phyloP scores from a whole-genome alignment of 2,329 filamentous ascomycete genomes.

The Blastomyces percursus region DNA sequence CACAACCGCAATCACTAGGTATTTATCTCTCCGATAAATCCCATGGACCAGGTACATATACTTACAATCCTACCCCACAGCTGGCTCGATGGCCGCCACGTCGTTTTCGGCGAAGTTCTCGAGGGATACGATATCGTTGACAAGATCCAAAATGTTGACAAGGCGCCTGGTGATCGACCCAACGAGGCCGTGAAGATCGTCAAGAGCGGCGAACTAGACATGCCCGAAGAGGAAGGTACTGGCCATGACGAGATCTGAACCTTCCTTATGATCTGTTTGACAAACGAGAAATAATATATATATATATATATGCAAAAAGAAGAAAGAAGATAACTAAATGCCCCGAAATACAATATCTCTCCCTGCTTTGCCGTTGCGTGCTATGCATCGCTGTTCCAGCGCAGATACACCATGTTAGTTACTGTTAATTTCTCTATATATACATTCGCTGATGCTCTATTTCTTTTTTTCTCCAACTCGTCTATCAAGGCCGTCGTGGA shows the following conservation, averaged over 20 bases:
- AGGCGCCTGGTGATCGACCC: conserved; percentile 48
- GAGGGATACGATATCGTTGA: conserved; percentile 57
- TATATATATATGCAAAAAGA: no score
- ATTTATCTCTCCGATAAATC: conserved; percentile 11
- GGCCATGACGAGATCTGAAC: conserved; percentile 51
- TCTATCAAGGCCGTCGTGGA: conserved; percentile 1
- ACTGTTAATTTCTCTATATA: conserved; percentile 7
- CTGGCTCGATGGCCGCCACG: conserved; percentile 54
- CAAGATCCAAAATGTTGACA: conserved; percentile 52
- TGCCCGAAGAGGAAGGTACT: conserved; percentile 50
- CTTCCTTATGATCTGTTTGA: conserved; percentile 11
- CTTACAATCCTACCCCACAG: conserved; percentile 18
- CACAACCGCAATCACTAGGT: conserved; percentile 49
- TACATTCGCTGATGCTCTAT: conserved; percentile 1
- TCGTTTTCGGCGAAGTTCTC: conserved; percentile 59
- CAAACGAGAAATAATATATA: conserved; percentile 9
- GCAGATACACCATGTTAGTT: conserved; percentile 14
- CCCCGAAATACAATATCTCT: background rate
- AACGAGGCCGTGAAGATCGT: conserved; percentile 49
- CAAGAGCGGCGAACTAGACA: conserved; percentile 54
- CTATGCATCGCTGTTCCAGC: background rate
- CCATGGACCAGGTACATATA: background rate
- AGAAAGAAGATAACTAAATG: conserved; percentile 1
- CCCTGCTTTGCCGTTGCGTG: background rate
- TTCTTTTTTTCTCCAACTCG: background rate